Evolutionary conservation across 768 basidiomycete species (phyloP).

Genomic region (Psilocybe cyanescens): DNA sequence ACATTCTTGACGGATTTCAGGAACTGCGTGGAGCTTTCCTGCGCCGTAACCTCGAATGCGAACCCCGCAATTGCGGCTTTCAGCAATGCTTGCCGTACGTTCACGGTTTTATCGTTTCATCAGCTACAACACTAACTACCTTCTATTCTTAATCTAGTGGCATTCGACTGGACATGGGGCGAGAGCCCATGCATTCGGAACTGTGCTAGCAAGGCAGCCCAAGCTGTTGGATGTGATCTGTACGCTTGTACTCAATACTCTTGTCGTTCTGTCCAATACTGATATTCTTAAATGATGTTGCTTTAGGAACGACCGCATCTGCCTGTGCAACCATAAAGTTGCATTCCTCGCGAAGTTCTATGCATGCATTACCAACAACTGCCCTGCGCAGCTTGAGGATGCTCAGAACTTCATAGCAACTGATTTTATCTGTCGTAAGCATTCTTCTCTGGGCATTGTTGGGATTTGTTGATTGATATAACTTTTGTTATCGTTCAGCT

Average conservation of each 20-base stretch:
- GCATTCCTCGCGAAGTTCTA: slow-evolving; percentile 7
- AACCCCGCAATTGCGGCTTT: neutral
- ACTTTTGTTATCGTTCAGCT: neutral
- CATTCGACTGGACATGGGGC: slow-evolving; percentile 9
- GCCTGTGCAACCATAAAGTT: slow-evolving; percentile 7
- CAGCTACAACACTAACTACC: neutral
- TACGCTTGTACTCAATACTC: neutral
- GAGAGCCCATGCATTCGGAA: slow-evolving; percentile 6
- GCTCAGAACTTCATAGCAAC: neutral
- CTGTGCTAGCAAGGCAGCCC: slow-evolving; percentile 6
- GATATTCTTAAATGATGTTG: too few species aligned
- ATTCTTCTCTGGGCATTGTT: neutral
- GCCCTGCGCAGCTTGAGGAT: neutral
- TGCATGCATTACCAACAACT: slow-evolving; percentile 7
- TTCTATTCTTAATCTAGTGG: neutral
- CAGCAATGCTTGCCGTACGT: slow-evolving; percentile 4
- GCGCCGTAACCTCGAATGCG: neutral
- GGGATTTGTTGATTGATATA: neutral
- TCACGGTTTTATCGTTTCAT: neutral
- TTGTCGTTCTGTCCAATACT: too few species aligned
- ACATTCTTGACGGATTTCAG: slow-evolving; percentile 4
- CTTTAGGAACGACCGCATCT: slow-evolving; percentile 8
- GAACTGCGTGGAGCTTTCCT: neutral
- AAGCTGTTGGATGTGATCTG: slow-evolving; percentile 9
- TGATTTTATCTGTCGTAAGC: slow-evolving; percentile 2